These are phyloP conservation scores for Cutaneotrichosporon dermatis DNA, from an alignment of 1,284 basidiomycete species.

Conservation along the genomic window DNA sequence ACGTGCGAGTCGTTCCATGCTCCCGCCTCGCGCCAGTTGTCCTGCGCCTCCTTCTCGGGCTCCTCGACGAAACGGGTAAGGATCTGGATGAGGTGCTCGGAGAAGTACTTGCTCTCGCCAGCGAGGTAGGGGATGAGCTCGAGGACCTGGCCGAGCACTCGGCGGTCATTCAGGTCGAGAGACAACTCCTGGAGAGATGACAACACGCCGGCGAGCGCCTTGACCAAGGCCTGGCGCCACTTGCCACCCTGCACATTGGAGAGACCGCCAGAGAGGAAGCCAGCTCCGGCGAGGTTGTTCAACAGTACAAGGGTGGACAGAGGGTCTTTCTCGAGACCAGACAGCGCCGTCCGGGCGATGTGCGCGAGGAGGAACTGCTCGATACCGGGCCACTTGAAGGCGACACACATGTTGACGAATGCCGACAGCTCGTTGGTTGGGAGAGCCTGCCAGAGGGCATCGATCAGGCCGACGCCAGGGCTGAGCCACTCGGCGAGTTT, in stretches of 20 bases:
- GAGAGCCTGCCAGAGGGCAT: constrained; percentile 39
- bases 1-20: constrained; percentile 39
- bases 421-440: constrained; percentile 32
- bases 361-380: constrained; percentile 48
- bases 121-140: constrained; percentile 31
- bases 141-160: constrained; percentile 33
- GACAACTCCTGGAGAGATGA: background rate
- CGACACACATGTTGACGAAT: constrained; percentile 42
- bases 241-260: constrained; percentile 47
- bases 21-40: constrained; percentile 24
- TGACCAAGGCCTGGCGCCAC: constrained; percentile 40
- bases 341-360: constrained; percentile 27
- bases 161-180: constrained; percentile 15
- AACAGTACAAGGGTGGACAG: constrained; percentile 42
- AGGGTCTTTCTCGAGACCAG: constrained; percentile 30
- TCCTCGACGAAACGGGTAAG: constrained; percentile 9
- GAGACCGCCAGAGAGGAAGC: constrained; percentile 42
- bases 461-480: constrained; percentile 46
- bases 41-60: constrained; percentile 4
- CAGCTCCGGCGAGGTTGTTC: constrained; percentile 40
- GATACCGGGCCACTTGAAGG: constrained; percentile 45
- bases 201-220: constrained; percentile 18
- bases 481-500: constrained; percentile 49
- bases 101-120: constrained; percentile 24
- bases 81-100: constrained; percentile 18